phyloP scores from a whole-genome alignment of 2,329 filamentous ascomycete species.

The Nemania sp. region DNA sequence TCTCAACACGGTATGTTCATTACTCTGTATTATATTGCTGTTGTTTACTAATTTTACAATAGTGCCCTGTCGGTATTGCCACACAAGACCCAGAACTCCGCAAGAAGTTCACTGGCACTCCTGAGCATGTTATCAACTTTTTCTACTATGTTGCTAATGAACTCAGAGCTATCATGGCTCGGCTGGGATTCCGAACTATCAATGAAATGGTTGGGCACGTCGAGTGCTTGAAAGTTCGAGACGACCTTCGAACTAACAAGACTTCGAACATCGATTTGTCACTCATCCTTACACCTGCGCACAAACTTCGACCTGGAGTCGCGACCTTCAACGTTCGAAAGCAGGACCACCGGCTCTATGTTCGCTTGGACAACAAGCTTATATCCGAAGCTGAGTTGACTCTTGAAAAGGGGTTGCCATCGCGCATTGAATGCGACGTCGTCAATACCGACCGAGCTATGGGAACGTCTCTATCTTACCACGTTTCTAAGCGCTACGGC shows the following conservation, averaged over 20 bases:
- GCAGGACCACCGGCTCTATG: constrained; percentile 94
- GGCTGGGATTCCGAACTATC: constrained; percentile 91
- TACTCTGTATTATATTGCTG: background rate
- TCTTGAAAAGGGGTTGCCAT: constrained; percentile 92
- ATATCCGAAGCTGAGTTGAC: constrained; percentile 96
- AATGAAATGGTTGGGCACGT: constrained; percentile 98
- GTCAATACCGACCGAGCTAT: constrained; percentile 96
- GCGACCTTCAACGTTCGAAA: constrained; percentile 98
- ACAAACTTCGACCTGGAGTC: constrained; percentile 92
- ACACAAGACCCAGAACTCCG: constrained; percentile 95
- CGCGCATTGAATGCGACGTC: constrained; percentile 93
- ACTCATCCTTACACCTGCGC: constrained; percentile 92
- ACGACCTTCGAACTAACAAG: constrained; percentile 89
- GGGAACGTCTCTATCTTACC: constrained; percentile 94
- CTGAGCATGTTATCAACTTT: constrained; percentile 98
- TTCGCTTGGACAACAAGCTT: constrained; percentile 95
- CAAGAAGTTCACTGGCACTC: constrained; percentile 92
- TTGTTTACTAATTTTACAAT: constrained; percentile 7
- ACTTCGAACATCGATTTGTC: constrained; percentile 94
- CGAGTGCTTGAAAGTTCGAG: constrained; percentile 85
- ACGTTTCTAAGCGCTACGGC: constrained; percentile 92
- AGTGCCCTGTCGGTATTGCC: constrained; percentile 91
- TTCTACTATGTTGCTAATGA: constrained; percentile 98
- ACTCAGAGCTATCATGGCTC: constrained; percentile 95
- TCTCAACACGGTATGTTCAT: constrained; percentile 33